Conservation (phyloP, 257 asterid genomes). For the Capsicum chinense region DNA sequence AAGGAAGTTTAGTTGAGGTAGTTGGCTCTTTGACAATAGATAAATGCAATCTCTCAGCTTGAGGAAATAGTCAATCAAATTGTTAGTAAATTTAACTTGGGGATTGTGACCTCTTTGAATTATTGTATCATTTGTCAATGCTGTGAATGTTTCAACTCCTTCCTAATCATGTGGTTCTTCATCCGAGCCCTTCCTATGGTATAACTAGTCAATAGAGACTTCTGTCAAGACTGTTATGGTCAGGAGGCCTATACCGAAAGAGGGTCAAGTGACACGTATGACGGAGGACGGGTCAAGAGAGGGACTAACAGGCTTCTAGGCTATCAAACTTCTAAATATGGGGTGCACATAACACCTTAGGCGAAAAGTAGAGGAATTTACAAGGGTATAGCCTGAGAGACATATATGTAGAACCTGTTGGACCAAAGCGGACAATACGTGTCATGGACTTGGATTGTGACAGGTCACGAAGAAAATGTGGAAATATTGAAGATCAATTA, state of each 20-base stretch:
- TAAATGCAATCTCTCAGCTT: background rate
- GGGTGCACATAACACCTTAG: background rate
- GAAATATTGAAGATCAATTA: background rate
- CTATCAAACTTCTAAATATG: background rate
- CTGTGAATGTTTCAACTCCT: background rate
- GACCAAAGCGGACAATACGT: background rate
- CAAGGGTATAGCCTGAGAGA: background rate
- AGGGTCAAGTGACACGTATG: background rate
- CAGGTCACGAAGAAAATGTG: background rate
- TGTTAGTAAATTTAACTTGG: background rate
- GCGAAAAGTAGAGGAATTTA: no score
- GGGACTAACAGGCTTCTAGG: background rate
- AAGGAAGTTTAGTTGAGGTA: background rate
- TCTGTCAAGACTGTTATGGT: conserved; percentile 3
- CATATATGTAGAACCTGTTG: background rate
- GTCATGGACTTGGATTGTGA: background rate
- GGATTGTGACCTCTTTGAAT: conserved; percentile 7
- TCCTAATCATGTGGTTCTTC: background rate
- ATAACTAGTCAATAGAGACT: background rate
- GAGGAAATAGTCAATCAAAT: background rate
- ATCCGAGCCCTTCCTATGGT: background rate
- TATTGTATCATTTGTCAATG: background rate
- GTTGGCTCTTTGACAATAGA: background rate
- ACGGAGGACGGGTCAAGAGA: background rate
- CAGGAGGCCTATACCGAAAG: background rate